phyloP scores from a whole-genome alignment of 2,329 filamentous ascomycete genomes.

The Colletotrichum phormii region DNA sequence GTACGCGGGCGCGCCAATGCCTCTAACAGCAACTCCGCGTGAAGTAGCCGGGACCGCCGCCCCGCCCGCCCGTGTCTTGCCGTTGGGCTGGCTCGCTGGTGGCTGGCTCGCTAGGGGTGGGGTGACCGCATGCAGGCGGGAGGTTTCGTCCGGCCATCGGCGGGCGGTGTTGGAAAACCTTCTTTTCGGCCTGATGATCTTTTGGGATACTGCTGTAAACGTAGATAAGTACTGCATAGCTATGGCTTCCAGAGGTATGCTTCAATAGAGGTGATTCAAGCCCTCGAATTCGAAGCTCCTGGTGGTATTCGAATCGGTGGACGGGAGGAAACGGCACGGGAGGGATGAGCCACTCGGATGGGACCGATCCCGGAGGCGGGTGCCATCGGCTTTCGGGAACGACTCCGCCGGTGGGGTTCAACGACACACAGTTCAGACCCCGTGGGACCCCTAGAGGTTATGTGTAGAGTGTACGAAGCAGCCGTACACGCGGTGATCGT shows the following conservation, averaged over 20 bases:
- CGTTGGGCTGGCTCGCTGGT: neutral
- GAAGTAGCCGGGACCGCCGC: neutral
- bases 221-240: no score
- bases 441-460: neutral
- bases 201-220: no score
- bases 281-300: no score
- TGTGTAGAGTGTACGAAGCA: neutral
- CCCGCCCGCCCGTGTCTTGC: neutral
- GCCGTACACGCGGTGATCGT: neutral
- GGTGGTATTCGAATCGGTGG: no score
- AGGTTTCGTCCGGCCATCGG: neutral
- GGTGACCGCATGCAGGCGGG: neutral
- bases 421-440: neutral
- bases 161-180: neutral
- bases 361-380: constrained; percentile 23
- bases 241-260: no score
- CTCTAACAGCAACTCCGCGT: constrained; percentile 4
- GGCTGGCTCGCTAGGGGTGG: neutral
- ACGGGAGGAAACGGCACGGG: neutral
- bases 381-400: constrained; percentile 32
- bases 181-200: no score
- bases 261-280: no score
- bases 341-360: neutral
- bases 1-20: neutral
- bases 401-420: neutral